phyloP scores from a whole-genome alignment of 495 filamentous ascomycete species.

The Paragyromitra xinjiangensis region DNA sequence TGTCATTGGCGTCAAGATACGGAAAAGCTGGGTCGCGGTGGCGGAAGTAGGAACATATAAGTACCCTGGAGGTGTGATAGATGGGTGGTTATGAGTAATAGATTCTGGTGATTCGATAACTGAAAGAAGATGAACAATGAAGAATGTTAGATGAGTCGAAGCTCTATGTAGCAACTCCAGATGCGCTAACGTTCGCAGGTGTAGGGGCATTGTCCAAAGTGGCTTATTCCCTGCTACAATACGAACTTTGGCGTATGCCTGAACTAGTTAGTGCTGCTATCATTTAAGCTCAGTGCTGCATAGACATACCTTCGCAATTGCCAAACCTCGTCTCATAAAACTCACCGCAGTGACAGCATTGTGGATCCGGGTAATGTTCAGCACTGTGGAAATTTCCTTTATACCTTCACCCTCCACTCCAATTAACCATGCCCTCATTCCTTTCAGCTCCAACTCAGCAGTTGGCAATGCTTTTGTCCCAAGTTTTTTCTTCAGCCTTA shows the following conservation, averaged over 20 bases:
- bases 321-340: slow-evolving; percentile 69
- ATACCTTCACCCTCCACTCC: slow-evolving; percentile 72
- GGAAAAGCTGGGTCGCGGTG: slow-evolving; percentile 62
- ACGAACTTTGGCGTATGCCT: slow-evolving; percentile 61
- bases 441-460: slow-evolving; percentile 71
- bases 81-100: slow-evolving; percentile 27
- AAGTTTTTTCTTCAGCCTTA: slow-evolving; percentile 74
- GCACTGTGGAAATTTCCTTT: slow-evolving; percentile 70
- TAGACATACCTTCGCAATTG: slow-evolving; percentile 68
- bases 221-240: slow-evolving; percentile 63
- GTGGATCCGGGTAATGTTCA: slow-evolving; percentile 75
- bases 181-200: slow-evolving; percentile 70
- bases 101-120: slow-evolving; percentile 60
- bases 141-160: slow-evolving; percentile 69
- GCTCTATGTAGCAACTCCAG: slow-evolving; percentile 63
- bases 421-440: slow-evolving; percentile 71
- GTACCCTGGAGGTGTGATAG: slow-evolving; percentile 42
- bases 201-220: slow-evolving; percentile 67
- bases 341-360: slow-evolving; percentile 68
- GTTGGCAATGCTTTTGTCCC: slow-evolving; percentile 75
- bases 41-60: slow-evolving; percentile 52
- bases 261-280: slow-evolving; percentile 7
- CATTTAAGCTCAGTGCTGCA: neutral
- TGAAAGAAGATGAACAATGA: slow-evolving; percentile 68
- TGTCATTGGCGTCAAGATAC: slow-evolving; percentile 70